Evolutionary conservation across 2,329 filamentous ascomycete genomes (phyloP), one percentile per base, ranked within the genome.

Genomic region (Alternaria solani): DNA sequence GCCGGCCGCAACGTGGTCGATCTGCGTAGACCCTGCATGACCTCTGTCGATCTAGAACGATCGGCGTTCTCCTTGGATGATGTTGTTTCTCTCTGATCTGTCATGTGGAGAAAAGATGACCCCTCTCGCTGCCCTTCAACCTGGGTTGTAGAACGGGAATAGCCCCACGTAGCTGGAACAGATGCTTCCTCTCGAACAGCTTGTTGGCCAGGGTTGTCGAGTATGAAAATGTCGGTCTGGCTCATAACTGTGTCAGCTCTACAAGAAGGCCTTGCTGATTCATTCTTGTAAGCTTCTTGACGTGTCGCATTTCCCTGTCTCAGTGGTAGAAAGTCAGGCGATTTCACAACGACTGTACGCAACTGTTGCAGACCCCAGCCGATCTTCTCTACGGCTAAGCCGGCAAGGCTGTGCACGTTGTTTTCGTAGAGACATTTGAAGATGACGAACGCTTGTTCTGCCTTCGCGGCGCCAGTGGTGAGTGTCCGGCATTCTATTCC

Each of bases 151-250:
- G 43, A 48, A 20, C 59, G 54, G 44, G 61, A 30, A 8, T 69
- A 57, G 12, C 59, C 61, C 72, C 76, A 79, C 14, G 56, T 66
- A 25, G 77, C 69, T 23, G 77, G 78, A 28, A 70, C 62, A 53
- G 78, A 79, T 9, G 60, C 62, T 59, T 79, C 75, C 5, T 68
- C 64, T 18, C 69, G 62, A 56, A 77, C 74, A 23, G 70, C 69
- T 51, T 83, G 81, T 32, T 83, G 66, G 7, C 81, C 80, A 14
- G 77, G 70, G 57, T 83, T 82, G 64, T 84, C 82, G 28, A 83
- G 75, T 1, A 83, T 71, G 39, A 81, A 72, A 81, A 83, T 83
- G 5, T 81, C 80, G 2, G 79, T 81, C 51, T 79, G 78, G 16
- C 80, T 79, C 82, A 83, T 84, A 14, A 83, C 79, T 0, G 76